Conservation (phyloP, 1,139 yeast species). For the Sporopachydermia cereana region DNA sequence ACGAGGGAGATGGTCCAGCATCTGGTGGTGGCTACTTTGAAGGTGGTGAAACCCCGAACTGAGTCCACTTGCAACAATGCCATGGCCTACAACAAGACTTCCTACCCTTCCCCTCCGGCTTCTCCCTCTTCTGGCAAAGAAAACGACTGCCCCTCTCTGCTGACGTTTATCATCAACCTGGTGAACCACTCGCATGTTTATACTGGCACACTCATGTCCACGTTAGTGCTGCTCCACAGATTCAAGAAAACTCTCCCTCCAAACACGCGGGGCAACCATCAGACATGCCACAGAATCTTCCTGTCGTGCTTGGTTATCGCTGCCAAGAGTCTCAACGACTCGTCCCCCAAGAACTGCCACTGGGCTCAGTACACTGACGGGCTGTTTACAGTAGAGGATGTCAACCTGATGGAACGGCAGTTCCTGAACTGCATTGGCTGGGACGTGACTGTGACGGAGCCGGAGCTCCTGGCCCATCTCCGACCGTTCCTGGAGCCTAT, state of each 20-base stretch:
- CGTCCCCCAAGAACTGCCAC: slow-evolving; percentile 63
- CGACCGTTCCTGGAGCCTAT: slow-evolving; percentile 44
- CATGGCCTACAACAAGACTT: slow-evolving; percentile 17
- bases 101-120: slow-evolving; percentile 28
- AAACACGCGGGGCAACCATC: slow-evolving; percentile 47
- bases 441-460: slow-evolving; percentile 48
- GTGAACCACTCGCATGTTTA: slow-evolving; percentile 66
- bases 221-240: slow-evolving; percentile 54
- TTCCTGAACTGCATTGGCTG: slow-evolving; percentile 54
- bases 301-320: slow-evolving; percentile 62
- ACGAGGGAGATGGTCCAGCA: slow-evolving; percentile 57
- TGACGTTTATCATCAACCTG: slow-evolving; percentile 60
- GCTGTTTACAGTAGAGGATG: slow-evolving; percentile 51
- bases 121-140: slow-evolving; percentile 20
- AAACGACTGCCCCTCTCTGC: slow-evolving; percentile 46
- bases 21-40: slow-evolving; percentile 48
- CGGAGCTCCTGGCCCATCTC: slow-evolving; percentile 37
- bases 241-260: slow-evolving; percentile 49
- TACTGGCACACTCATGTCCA: slow-evolving; percentile 66
- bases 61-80: neutral
- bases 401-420: slow-evolving; percentile 74
- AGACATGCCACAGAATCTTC: slow-evolving; percentile 50
- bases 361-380: slow-evolving; percentile 76
- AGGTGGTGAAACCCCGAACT: slow-evolving; percentile 36
- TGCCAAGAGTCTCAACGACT: slow-evolving; percentile 65